Percentiles rank a stretch among this genome's conserved stretches.
These are phyloP conservation scores for Coprinopsis marcescibilis DNA, from an alignment of 768 basidiomycete species.

Conservation along the genomic window DNA sequence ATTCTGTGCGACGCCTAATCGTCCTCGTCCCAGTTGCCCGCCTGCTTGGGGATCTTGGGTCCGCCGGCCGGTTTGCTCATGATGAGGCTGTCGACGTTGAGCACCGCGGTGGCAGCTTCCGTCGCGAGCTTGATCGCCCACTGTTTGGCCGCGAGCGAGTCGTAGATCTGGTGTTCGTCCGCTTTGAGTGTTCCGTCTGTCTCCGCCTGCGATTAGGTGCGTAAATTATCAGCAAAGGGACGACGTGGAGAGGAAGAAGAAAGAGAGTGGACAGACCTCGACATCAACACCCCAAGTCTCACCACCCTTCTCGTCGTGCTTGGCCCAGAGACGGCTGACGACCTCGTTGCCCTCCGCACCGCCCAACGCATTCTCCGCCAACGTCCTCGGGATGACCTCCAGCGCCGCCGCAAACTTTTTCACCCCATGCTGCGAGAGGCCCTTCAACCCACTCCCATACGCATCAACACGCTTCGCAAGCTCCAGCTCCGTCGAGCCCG, in stretches of 20 bases:
- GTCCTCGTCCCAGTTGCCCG: constrained; percentile 85
- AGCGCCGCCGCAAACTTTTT: constrained; percentile 84
- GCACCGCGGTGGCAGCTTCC: constrained; percentile 84
- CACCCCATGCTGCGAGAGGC: constrained; percentile 90
- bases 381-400: constrained; percentile 86
- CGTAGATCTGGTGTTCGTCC: constrained; percentile 63
- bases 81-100: constrained; percentile 96
- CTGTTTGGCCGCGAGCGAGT: constrained; percentile 83
- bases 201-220: constrained; percentile 56
- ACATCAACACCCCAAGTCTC: constrained; percentile 83
- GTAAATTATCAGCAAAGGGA: too few species aligned
- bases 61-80: constrained; percentile 93
- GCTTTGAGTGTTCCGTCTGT: constrained; percentile 70
- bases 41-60: constrained; percentile 82
- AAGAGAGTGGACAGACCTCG: constrained; percentile 47
- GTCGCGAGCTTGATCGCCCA: constrained; percentile 91
- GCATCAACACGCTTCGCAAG: constrained; percentile 78
- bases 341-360: constrained; percentile 92
- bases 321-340: constrained; percentile 82
- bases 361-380: constrained; percentile 93
- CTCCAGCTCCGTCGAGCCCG: constrained; percentile 91
- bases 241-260: too few species aligned
- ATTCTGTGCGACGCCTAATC: constrained; percentile 26
- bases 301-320: constrained; percentile 74
- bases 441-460: constrained; percentile 85